phyloP scores from a whole-genome alignment of 331 rosid genomes.

The Pyrus hybrid region DNA sequence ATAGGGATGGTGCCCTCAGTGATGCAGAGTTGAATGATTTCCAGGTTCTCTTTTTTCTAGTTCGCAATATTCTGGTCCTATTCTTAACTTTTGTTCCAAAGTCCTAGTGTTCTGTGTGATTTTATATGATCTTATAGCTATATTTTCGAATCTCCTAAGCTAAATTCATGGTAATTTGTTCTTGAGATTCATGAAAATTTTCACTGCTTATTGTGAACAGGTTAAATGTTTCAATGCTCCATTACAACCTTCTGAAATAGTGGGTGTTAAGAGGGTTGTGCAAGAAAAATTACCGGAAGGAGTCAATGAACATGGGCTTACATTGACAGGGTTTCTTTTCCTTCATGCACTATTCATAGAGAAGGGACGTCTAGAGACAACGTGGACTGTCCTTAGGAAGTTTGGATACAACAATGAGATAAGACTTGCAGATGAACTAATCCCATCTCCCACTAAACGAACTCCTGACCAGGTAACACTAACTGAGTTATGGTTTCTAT shows the following conservation, averaged over 20 bases:
- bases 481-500: background rate
- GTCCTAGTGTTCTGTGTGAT: background rate
- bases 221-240: slow-evolving; percentile 98
- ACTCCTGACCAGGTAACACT: slow-evolving; percentile 73
- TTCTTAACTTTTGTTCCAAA: slow-evolving; percentile 2
- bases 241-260: slow-evolving; percentile 89
- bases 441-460: slow-evolving; percentile 55
- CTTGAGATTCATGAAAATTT: slow-evolving; percentile 8
- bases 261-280: slow-evolving; percentile 89
- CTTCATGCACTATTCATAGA: slow-evolving; percentile 92
- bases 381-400: slow-evolving; percentile 97
- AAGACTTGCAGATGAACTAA: slow-evolving; percentile 70
- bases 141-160: background rate
- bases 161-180: background rate
- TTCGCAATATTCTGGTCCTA: background rate
- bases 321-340: slow-evolving; percentile 92
- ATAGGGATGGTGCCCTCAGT: slow-evolving; percentile 85
- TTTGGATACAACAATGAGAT: slow-evolving; percentile 92
- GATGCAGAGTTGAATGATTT: slow-evolving; percentile 57
- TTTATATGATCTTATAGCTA: background rate
- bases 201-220: slow-evolving; percentile 38
- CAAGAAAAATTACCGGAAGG: slow-evolving; percentile 93
- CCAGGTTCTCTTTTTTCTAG: slow-evolving; percentile 28
- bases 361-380: slow-evolving; percentile 91
- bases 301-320: slow-evolving; percentile 91